These are phyloP conservation scores for Penicillium sp. DNA, from an alignment of 2,329 filamentous ascomycete species.

Conservation along the genomic window DNA sequence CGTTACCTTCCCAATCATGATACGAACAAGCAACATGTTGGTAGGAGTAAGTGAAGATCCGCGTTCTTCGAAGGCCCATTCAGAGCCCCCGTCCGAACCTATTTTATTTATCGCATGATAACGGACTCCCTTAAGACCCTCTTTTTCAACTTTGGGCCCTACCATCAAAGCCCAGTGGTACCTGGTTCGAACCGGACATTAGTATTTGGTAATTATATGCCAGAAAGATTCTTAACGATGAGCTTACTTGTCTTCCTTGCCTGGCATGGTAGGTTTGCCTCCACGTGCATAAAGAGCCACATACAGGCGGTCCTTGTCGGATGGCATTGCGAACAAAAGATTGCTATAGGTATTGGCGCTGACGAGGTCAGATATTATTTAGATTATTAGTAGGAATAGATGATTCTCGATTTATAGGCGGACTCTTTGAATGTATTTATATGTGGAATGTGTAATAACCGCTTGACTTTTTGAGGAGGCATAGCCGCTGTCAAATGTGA, in stretches of 20 bases:
- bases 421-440: too few relatives aligned
- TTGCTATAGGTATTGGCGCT: too few relatives aligned
- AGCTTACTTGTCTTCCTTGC: constrained; percentile 26
- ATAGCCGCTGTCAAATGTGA: too few relatives aligned
- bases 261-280: constrained; percentile 21
- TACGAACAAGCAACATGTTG: constrained; percentile 29
- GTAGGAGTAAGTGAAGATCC: constrained; percentile 17
- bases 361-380: too few relatives aligned
- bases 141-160: constrained; percentile 33
- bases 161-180: constrained; percentile 41
- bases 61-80: constrained; percentile 30
- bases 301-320: constrained; percentile 31
- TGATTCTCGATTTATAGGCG: too few relatives aligned
- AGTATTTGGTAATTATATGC: not conserved
- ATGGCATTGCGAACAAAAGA: constrained; percentile 3
- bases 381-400: too few relatives aligned
- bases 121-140: constrained; percentile 19
- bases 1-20: constrained; percentile 33
- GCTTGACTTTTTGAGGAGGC: too few relatives aligned
- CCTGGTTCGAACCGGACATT: constrained; percentile 15
- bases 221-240: not conserved
- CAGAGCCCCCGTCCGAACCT: constrained; percentile 6
- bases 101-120: constrained; percentile 35
- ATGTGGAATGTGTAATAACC: too few relatives aligned
- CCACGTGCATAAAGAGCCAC: constrained; percentile 27